Conservation (phyloP, 352 stramenopile species). For the Pythium vanterpoolii region DNA sequence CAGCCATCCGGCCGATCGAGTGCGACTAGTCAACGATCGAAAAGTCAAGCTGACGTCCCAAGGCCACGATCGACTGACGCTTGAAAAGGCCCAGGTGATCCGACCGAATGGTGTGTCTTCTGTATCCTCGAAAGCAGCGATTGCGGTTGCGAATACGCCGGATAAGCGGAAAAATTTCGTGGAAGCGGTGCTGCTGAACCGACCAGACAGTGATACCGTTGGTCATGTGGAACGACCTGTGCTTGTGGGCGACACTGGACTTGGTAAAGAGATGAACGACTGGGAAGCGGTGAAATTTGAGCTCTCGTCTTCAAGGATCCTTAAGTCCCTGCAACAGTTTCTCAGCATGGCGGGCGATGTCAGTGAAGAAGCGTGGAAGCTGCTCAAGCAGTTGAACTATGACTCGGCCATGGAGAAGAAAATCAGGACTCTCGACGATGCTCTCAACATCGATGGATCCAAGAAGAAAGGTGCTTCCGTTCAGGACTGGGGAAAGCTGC, state of each 20-base stretch:
- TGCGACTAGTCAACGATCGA: conserved; percentile 34
- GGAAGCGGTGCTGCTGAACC: conserved; percentile 32
- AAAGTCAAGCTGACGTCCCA: conserved; percentile 36
- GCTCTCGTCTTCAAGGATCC: conserved; percentile 33
- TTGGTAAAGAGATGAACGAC: conserved; percentile 45
- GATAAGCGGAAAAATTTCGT: conserved; percentile 35
- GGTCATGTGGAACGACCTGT: conserved; percentile 27
- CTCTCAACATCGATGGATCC: conserved; percentile 67
- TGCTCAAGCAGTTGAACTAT: conserved; percentile 65
- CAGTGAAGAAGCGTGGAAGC: conserved; percentile 56
- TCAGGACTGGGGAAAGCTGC: conserved; percentile 55
- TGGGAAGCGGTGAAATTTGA: conserved; percentile 69
- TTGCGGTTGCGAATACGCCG: conserved; percentile 21
- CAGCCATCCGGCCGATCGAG: conserved; percentile 27
- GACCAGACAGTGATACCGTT: conserved; percentile 33
- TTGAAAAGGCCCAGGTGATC: conserved; percentile 33
- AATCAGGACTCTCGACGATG: conserved; percentile 58
- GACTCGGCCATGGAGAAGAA: conserved; percentile 69
- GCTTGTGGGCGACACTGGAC: conserved; percentile 14
- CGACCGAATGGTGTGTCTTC: neutral
- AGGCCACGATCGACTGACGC: conserved; percentile 29
- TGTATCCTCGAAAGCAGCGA: conserved; percentile 2
- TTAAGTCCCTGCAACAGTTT: conserved; percentile 44
- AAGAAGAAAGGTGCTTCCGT: conserved; percentile 35
- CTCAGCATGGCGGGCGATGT: conserved; percentile 44